A percentile compares a stretch with the other conserved stretches of the same genome.
Conservation (phyloP, 768 basidiomycete genomes). For the Dendrothele bispora region DNA sequence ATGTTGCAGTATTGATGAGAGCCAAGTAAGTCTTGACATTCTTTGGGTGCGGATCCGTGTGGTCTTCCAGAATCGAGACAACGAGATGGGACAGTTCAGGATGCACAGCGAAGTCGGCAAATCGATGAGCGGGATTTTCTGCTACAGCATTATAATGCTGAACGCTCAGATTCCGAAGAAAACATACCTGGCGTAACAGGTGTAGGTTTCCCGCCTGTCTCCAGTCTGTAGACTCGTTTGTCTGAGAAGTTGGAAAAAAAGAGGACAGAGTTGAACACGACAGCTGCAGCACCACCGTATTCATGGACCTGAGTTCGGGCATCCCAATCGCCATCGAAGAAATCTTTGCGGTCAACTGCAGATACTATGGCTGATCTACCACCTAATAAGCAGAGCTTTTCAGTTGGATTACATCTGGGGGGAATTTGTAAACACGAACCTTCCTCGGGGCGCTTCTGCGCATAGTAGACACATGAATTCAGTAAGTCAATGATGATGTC, state of each 20-base stretch:
- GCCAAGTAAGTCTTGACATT: constrained; percentile 48
- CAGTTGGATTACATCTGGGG: not conserved
- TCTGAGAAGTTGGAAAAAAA: constrained; percentile 63
- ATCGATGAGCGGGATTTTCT: constrained; percentile 46
- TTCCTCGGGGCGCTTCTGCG: constrained; percentile 47
- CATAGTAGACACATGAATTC: constrained; percentile 40
- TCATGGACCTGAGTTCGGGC: constrained; percentile 63
- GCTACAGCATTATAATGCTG: too few species aligned
- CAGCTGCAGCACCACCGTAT: constrained; percentile 67
- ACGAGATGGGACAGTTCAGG: constrained; percentile 44
- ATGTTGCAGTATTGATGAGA: constrained; percentile 40
- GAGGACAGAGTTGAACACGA: constrained; percentile 45
- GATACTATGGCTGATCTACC: not conserved
- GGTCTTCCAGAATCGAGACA: constrained; percentile 59
- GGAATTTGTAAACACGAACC: constrained; percentile 26
- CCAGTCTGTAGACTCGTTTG: constrained; percentile 50
- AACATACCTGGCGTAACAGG: constrained; percentile 57
- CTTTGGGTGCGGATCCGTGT: constrained; percentile 43
- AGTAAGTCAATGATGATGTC: constrained; percentile 45
- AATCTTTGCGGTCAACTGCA: constrained; percentile 31
- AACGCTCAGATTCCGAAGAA: too few species aligned
- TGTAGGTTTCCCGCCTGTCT: constrained; percentile 31
- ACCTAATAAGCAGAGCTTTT: not conserved
- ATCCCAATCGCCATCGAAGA: constrained; percentile 54
- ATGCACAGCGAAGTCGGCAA: constrained; percentile 53